Conservation (phyloP, 2,329 filamentous ascomycete genomes). For the Fusarium secorum region DNA sequence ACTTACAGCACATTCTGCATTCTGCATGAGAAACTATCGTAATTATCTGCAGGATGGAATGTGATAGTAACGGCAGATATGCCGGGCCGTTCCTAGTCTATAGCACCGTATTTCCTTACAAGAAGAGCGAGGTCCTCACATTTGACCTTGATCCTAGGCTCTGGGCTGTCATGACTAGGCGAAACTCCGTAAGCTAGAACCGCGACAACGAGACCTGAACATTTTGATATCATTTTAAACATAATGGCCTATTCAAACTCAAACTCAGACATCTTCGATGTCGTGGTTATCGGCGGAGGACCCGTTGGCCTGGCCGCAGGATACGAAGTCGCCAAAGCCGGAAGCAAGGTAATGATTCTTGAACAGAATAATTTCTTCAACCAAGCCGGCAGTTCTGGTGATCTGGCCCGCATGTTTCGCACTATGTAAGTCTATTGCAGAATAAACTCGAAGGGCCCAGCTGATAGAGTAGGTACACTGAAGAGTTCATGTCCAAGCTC, state of each 20-base stretch:
- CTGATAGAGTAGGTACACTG: slow-evolving; percentile 9
- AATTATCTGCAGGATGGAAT: not conserved
- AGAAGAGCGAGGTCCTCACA: not conserved
- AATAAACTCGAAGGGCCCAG: rapidly evolving
- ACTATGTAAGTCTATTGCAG: not conserved
- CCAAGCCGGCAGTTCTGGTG: slow-evolving; percentile 17
- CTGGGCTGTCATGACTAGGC: rapidly evolving
- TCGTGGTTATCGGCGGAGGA: slow-evolving; percentile 18
- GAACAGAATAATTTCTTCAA: slow-evolving; percentile 30
- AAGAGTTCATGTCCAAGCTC: slow-evolving; percentile 25
- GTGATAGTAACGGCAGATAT: not conserved
- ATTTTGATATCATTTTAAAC: rapidly evolving
- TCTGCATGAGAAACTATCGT: not conserved
- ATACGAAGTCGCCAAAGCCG: slow-evolving; percentile 24
- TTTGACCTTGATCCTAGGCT: rapidly evolving
- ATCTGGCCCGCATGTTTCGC: slow-evolving; percentile 24
- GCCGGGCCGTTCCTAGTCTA: not conserved
- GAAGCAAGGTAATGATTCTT: slow-evolving; percentile 12
- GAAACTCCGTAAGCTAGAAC: not conserved
- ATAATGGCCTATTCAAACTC: not conserved
- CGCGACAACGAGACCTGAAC: not conserved
- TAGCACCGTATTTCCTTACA: not conserved
- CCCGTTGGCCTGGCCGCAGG: slow-evolving; percentile 23
- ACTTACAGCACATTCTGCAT: not conserved
- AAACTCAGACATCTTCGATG: slow-evolving; percentile 2